Base-by-base conservation (phyloP, 768 basidiomycete genomes). In the Termitomyces sp. region DNA sequence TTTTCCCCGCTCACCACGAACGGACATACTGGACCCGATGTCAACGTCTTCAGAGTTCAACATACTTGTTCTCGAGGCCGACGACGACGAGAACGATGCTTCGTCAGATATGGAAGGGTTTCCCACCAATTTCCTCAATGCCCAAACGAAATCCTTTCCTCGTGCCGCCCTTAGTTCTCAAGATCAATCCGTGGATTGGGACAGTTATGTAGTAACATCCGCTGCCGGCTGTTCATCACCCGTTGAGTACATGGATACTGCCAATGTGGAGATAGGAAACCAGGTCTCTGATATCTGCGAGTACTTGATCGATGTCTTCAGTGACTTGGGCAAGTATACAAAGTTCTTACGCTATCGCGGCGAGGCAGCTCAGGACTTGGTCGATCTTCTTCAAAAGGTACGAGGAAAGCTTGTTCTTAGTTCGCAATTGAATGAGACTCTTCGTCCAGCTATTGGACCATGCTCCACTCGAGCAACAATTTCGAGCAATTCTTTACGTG, bases 351-450 rank as follows among this genome's bases (percentile, higher is more conserved):
- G 63, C 46, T 66, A 67, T 53, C 58, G 63, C 7, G 63, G 52
- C 39, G 48, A 54, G 9, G 60, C 28, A 5, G 69, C 69, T 16
- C 69, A 70, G 35, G 60, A 57, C 9, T 49, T 69, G 36, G 64
- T 73, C 20, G 62, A 72, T 55, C 57, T 73, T 15, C 52, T 73
- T 9, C 71, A 73, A 62, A 67, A 67, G 59, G 71, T 73, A 40
- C n/a, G 63, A 48, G 18, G 35, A 35, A 36, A 46, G 9, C 13
- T 28, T 28, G 18, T 33, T 56, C 16, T 46, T 65, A 60, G 60
- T 38, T 66, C 15, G 8, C 32, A n/a, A 15, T 28, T 13, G n/a
- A 16, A 7, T 32, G 3, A n/a, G 11, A 55, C n/a, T 11, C 28
- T 3, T 42, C 54, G 38, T 3, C 7, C 48, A 67, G 66, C 33